These are phyloP conservation scores for Coemansia sp. DNA, from an alignment of 192 early-diverging fungal genomes.

Conservation along the genomic window DNA sequence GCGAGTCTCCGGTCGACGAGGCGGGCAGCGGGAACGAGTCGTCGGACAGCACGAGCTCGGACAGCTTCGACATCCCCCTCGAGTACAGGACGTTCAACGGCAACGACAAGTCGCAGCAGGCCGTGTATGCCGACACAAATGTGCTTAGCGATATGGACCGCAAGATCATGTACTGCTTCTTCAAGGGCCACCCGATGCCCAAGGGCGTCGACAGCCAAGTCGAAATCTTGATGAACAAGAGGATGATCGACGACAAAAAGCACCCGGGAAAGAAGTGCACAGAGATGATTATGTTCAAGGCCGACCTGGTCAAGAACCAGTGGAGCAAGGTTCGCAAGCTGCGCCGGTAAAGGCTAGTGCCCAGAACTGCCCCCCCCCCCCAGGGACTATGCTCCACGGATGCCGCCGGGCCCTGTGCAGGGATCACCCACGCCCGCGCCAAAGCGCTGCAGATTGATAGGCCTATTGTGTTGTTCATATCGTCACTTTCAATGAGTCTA, in stretches of 20 bases:
- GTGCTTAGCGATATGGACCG: constrained; percentile 23
- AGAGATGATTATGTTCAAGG: constrained; percentile 24
- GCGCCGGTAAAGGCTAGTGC: constrained; percentile 1
- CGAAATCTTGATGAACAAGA: constrained; percentile 28
- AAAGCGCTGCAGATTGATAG: too few species aligned
- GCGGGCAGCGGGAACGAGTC: neutral
- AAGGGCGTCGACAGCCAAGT: constrained; percentile 5
- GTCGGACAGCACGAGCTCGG: neutral
- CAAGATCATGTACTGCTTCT: constrained; percentile 42
- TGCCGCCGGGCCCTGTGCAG: too few species aligned
- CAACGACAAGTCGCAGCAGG: constrained; percentile 8
- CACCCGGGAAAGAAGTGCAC: constrained; percentile 14
- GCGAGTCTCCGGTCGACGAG: constrained; percentile 13
- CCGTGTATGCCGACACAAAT: constrained; percentile 32
- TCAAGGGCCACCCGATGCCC: constrained; percentile 17
- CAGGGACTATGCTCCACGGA: too few species aligned
- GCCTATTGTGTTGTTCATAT: too few species aligned
- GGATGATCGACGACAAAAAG: constrained; percentile 8
- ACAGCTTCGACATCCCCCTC: constrained; percentile 8
- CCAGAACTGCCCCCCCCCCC: too few species aligned
- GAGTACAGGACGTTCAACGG: constrained; percentile 33
- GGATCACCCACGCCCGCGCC: too few species aligned
- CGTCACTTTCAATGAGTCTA: neutral
- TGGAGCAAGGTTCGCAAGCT: constrained; percentile 30
- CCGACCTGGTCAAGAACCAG: constrained; percentile 6